Evolutionary conservation across 805 yeast genomes (phyloP), one percentile per base, ranked within the genome.

Genomic region (Candida alai): DNA sequence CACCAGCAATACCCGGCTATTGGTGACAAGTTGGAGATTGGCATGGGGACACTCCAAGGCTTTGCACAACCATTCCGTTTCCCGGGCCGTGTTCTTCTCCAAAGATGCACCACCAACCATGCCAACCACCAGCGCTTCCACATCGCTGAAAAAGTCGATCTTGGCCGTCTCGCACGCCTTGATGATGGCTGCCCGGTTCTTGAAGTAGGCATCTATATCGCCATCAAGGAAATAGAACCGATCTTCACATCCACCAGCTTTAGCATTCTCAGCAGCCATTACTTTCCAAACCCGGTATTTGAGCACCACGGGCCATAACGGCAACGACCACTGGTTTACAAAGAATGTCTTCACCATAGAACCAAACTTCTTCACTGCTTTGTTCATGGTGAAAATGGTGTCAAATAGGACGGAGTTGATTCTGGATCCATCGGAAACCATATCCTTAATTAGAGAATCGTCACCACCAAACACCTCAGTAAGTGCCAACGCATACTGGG

Each of bases 321-420:
- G 32, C 23, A 60, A 44, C 1, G 68, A 53, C 49, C 85, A 83
- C 55, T 87, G 93, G 36, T 81, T 77, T 13, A 82, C 75, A 48
- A 86, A 67, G 44, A 80, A 84, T 0, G 88, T 73, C 38, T 57
- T 56, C 28, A 73, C 65, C 5, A 81, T 60, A 37, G 74, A 71
- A 11, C 80, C 81, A 27, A 73, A 51, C 39, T 73, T 77, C 51
- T 80, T 79, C 17, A 62, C 65, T 4, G 73, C 48, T 43, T 42
- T 58, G 39, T 35, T 67, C 52, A 39, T 76, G 54, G 47, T 74
- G 77, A 64, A 65, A 4, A 65, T 28, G 9, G 31, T 40, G 10
- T 52, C 48, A 29, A 60, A 59, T 18, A 62, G 36, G 15, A 62
- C 37, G 9, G 34, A 35, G 21, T 40, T 45, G 7, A 65, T 19